Percentiles rank a stretch among this genome's conserved stretches.
These are phyloP conservation scores for Saccharum officinarum DNA, from an alignment of 176 grass and related monocot species.

Conservation along the genomic window DNA sequence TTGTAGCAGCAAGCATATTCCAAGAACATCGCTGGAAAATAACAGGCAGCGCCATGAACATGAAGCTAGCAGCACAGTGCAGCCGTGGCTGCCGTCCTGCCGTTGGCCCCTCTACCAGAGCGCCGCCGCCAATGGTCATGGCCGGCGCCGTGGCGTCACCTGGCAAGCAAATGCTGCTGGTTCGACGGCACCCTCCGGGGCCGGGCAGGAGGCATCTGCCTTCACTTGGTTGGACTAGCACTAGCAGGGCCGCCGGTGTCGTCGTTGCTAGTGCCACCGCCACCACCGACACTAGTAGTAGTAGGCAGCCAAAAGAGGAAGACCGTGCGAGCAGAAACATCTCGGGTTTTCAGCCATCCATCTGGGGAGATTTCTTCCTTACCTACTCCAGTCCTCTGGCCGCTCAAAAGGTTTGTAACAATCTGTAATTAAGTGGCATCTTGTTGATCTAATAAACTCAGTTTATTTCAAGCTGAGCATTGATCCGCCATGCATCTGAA, in stretches of 20 bases:
- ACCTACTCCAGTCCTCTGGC: not conserved
- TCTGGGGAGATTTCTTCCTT: conserved; percentile 25
- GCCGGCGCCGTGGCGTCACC: not conserved
- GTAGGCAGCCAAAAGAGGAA: not conserved
- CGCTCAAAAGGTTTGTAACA: not conserved
- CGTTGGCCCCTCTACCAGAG: not conserved
- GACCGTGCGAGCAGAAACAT: not conserved
- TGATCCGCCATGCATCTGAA: too few species aligned
- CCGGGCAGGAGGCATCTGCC: not conserved
- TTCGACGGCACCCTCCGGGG: not conserved
- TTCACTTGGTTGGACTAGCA: not conserved
- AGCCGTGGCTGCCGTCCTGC: not conserved
- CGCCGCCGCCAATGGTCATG: not conserved
- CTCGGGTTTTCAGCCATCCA: not conserved
- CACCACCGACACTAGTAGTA: not conserved
- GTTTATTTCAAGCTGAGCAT: not conserved
- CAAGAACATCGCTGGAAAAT: not conserved
- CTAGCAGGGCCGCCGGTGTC: not conserved
- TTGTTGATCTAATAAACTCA: not conserved
- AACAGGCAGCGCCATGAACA: not conserved
- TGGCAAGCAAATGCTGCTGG: not conserved
- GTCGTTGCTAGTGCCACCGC: not conserved
- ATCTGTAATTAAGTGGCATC: not conserved
- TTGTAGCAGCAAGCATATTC: not conserved
- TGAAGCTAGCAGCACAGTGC: not conserved